phyloP scores from a whole-genome alignment of 495 filamentous ascomycete genomes.

The Neurospora terricola region DNA sequence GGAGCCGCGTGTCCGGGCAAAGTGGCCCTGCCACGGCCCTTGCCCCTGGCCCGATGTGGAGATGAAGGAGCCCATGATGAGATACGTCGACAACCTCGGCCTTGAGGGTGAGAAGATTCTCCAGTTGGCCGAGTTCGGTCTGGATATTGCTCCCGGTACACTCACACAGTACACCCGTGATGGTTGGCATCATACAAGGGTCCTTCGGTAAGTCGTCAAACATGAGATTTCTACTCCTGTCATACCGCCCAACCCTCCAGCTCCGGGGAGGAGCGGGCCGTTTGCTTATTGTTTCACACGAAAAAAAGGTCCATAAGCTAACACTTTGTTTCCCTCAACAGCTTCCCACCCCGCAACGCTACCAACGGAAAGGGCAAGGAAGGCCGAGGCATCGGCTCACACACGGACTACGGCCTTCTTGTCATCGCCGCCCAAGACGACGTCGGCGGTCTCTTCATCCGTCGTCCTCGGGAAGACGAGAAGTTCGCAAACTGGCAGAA shows the following conservation, averaged over 20 bases:
- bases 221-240: neutral
- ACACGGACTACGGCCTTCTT: slow-evolving; percentile 37
- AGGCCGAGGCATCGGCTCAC: slow-evolving; percentile 36
- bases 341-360: slow-evolving; percentile 28
- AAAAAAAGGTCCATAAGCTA: neutral
- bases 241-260: neutral
- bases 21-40: slow-evolving; percentile 37
- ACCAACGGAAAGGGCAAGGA: slow-evolving; percentile 36
- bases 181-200: slow-evolving; percentile 38
- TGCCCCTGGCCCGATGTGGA: slow-evolving; percentile 33
- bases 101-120: slow-evolving; percentile 30
- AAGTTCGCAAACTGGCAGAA: slow-evolving; percentile 34
- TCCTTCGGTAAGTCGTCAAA: slow-evolving; percentile 22
- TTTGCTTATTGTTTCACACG: neutral
- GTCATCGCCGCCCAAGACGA: slow-evolving; percentile 36
- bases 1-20: slow-evolving; percentile 25
- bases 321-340: neutral
- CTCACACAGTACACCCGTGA: slow-evolving; percentile 28
- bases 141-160: slow-evolving; percentile 18
- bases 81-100: slow-evolving; percentile 22
- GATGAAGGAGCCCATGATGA: slow-evolving; percentile 25
- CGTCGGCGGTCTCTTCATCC: slow-evolving; percentile 35
- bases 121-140: slow-evolving; percentile 26
- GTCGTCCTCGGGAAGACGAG: slow-evolving; percentile 25
- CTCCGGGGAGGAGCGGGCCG: neutral